Evolutionary conservation across 495 filamentous ascomycete genomes (phyloP), one percentile per base, ranked within the genome.

Genomic region (Talaromyces nanjingensis): DNA sequence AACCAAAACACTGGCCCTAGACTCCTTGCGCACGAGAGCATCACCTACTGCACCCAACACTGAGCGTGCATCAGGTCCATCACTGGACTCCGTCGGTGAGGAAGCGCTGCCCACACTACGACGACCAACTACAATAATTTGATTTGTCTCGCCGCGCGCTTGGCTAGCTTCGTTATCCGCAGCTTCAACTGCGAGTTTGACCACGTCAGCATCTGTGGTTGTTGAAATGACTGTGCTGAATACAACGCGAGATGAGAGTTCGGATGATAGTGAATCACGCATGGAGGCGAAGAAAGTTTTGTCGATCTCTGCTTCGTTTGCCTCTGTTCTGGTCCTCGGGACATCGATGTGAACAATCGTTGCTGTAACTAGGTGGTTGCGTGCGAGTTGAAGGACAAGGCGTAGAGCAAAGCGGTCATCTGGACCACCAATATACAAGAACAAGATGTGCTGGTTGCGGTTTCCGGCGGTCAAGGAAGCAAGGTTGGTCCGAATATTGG

Each of bases 331-430:
- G 11, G 22, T 27, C 52, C 2, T 54, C 0, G 66, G 62, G 2
- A 69, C 25, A 18, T 66, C 63, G 6, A 79, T 60, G 18, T 75
- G 71, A 16, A 74, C 66, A 8, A 75, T 71, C 2, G 74, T 78
- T 0, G 74, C 73, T 6, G 77, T 79, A 45, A 97, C 85, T 45
- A 91, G 86, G 12, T 82, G 80, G 66, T 92, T 92, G 67, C 85
- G 83, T 1, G 86, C 88, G 0, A 97, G 77, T 66, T 96, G 93
- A 16, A 97, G 80, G 6, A 94, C 87, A 34, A 97, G 84, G 5
- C 87, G 81, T 1, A 97, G 79, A 0, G 92, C 91, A 52, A 87
- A 83, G n/a, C 84, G 86, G 71, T 97, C 93, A 72, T 98, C 94
- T 2, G 79, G 72, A 4, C 92, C 91, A 52, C 94, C 94, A 64